Evolutionary conservation across 805 yeast genomes (phyloP), one percentile per base, ranked within the genome.

Genomic region (Cyberlindnera sargentensis): DNA sequence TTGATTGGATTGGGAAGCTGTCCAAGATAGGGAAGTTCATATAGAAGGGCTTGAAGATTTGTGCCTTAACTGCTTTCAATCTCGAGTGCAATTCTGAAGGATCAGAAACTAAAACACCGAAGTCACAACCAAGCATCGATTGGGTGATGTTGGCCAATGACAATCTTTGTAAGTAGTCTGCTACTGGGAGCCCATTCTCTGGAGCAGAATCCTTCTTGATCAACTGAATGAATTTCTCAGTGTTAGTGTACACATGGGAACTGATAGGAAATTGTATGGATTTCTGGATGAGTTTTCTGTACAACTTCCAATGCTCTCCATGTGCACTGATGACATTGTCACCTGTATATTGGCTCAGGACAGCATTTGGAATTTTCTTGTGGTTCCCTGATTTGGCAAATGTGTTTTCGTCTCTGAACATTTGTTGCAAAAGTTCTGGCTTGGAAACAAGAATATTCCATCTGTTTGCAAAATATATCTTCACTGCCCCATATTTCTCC

Each of bases 311-410:
- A 27, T 58, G 56, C 4, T 57, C 54, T 0, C 80, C 80, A 51
- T 76, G 80, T 0, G 82, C 74, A 49, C 82, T 76, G 23, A 78
- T 78, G 4, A 78, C 67, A 50, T 78, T 78, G 43, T 77, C 82
- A 0, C 84, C 84, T 1, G 82, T 74, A 47, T 78, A 78, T 4
- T 67, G 63, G 1, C 81, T 70, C 28, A 77, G 51, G 6, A 76
- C 75, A 6, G 81, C 68, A 44, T 73, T 64, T 0, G 82, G 82
- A 20, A 76, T 75, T 53, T 78, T 78, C 44, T 69, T 66, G 23
- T 76, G 80, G 44, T 78, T 78, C 0, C 84, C 84, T 52, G 81
- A 75, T 48, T 78, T 78, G 4, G 75, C 77, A 58, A 68, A 78
- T 1, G 67, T 57, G 20, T 68, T 63, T 44, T 77, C 80, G 41